Base-by-base conservation (phyloP, 371 early-diverging fungal genomes). In the Mortierella sp. region DNA sequence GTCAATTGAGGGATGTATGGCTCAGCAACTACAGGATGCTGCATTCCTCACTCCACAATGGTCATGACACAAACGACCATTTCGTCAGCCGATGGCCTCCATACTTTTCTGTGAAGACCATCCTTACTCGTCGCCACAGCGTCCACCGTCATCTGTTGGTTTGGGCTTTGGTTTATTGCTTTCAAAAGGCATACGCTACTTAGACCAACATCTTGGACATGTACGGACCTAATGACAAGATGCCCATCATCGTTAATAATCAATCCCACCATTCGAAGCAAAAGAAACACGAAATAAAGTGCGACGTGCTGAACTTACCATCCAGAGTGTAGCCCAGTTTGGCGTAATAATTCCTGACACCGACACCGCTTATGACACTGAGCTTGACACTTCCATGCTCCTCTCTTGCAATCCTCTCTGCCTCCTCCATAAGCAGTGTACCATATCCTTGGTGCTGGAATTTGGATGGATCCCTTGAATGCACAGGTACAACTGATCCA, bases 401-500 rank as follows among this genome's bases (percentile, higher is more conserved):
- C 68, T 99, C 96, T 63, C 93, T 85, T 21, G 99, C 99, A 71
- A 99, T 99, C 54, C 98, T 84, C 84, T 99, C 99, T 0, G 99
- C 99, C 82, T 99, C 99, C 62, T 96, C 97, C 95, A 99, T 99
- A 64, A 99, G 81, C 73, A 99, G 78, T 1, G 97, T 96, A 59
- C 99, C 99, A 78, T 94, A 99, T 3, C 99, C 99, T 83, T 99
- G 98, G 83, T 99, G 99, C 86, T 99, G 99, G 90, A 98, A 99
- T 81, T 97, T 97, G 7, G 91, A 94, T 16, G 96, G 97, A 69
- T 99, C 98, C 49, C 98, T 88, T 64, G 90, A 93, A 62, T 97
- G 96, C 74, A 99, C 91, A 4, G 98, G 98, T 19, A 99, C 99
- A 0, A 95, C 99, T 28, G 91, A 93, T 3, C 99, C 99, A 81